Conservation (phyloP, 495 filamentous ascomycete genomes). For the Penicillium soppii region DNA sequence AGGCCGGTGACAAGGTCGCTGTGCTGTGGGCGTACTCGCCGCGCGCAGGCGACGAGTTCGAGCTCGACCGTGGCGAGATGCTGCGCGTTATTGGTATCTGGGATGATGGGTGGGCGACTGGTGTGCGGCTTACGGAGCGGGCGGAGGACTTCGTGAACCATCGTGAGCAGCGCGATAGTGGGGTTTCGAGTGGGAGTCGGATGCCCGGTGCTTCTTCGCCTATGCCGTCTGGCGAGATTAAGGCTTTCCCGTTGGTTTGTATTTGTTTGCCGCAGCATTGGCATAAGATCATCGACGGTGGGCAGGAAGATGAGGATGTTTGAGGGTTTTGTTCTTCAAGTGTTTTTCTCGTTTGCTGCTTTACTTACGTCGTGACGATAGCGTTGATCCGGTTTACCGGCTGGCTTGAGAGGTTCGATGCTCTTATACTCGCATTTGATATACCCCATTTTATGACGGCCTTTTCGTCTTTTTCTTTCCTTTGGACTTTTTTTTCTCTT, state of each 20-base stretch:
- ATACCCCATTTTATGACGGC: constrained; percentile 35
- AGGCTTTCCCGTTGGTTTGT: constrained; percentile 97
- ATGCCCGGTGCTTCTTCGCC: constrained; percentile 57
- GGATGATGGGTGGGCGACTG: constrained; percentile 99
- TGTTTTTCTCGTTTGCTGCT: constrained; percentile 32
- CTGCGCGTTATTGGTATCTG: constrained; percentile 97
- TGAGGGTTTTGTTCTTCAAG: constrained; percentile 21
- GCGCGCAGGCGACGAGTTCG: constrained; percentile 89
- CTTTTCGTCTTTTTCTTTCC: constrained; percentile 22
- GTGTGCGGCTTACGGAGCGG: constrained; percentile 74
- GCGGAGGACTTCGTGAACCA: constrained; percentile 83
- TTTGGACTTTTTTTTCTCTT: constrained; percentile 17
- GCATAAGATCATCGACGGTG: constrained; percentile 92
- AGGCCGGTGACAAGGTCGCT: constrained; percentile 84
- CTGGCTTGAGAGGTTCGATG: no score
- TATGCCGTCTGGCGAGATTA: constrained; percentile 78
- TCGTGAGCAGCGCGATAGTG: constrained; percentile 83
- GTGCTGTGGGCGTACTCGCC: constrained; percentile 97
- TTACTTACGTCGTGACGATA: constrained; percentile 44
- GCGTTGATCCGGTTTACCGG: constrained; percentile 28
- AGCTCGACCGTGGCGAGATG: constrained; percentile 95
- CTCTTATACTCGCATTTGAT: constrained; percentile 29
- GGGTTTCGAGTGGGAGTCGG: constrained; percentile 82
- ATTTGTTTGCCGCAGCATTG: constrained; percentile 97
- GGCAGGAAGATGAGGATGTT: constrained; percentile 38